A percentile compares a stretch with the other conserved stretches of the same genome.
Evolutionary conservation across 208 protist species (phyloP).

Genomic region (Leishmania arabica): DNA sequence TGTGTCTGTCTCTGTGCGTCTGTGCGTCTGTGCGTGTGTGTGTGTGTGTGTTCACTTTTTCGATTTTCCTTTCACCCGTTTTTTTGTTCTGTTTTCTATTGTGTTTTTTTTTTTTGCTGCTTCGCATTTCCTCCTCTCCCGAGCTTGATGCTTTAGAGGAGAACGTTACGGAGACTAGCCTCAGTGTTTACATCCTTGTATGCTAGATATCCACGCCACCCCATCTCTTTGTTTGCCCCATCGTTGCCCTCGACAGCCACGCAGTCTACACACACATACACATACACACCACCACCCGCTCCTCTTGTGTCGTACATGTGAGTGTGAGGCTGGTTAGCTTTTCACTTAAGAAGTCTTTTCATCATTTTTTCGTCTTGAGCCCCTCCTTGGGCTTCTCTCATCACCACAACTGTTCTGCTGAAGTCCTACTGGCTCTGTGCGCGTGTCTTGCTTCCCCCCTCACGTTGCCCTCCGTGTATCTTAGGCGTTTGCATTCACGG

Average conservation of each 20-base stretch:
- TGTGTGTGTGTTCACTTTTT: background rate
- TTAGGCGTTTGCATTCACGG: background rate
- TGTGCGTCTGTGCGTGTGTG: background rate
- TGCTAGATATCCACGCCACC: background rate
- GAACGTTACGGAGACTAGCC: background rate
- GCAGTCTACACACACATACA: background rate
- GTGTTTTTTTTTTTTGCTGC: background rate
- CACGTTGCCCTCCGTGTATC: background rate
- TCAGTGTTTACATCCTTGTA: background rate
- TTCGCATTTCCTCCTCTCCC: background rate
- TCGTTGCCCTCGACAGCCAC: background rate
- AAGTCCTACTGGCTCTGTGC: background rate
- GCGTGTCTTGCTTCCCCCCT: background rate
- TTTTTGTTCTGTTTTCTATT: background rate
- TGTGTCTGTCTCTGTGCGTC: background rate
- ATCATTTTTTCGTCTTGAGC: background rate
- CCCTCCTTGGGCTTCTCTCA: background rate
- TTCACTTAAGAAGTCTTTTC: background rate
- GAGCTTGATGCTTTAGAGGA: background rate
- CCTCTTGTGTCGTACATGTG: conserved; percentile 1
- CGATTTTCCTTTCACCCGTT: background rate
- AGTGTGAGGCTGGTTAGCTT: conserved; percentile 2
- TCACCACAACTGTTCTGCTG: background rate
- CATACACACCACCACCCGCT: background rate
- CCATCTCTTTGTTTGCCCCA: conserved; percentile 17